Evolutionary conservation across 805 yeast species (phyloP).

Genomic region (Henningerozyma blattae): DNA sequence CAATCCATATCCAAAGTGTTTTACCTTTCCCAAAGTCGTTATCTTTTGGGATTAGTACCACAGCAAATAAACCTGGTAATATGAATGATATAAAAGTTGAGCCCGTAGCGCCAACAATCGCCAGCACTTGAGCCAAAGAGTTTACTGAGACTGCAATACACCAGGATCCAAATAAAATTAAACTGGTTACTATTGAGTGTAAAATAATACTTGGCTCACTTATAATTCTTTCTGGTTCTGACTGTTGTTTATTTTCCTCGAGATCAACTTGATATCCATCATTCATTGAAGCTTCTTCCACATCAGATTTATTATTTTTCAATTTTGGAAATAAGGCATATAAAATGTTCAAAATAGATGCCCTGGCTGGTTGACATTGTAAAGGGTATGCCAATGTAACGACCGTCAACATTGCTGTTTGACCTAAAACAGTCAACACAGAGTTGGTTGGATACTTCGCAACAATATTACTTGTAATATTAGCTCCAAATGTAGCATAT

Average conservation of each 20-base stretch:
- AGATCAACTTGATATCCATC: not conserved
- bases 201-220: slow-evolving; percentile 29
- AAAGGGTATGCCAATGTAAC: slow-evolving; percentile 77
- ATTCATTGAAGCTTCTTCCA: slow-evolving; percentile 1
- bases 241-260: not conserved
- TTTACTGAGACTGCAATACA: slow-evolving; percentile 43
- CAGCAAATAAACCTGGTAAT: slow-evolving; percentile 70
- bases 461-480: slow-evolving; percentile 68
- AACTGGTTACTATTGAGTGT: slow-evolving; percentile 33
- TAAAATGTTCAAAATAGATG: slow-evolving; percentile 31
- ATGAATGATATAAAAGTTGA: slow-evolving; percentile 70
- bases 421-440: slow-evolving; percentile 60
- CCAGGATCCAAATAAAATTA: slow-evolving; percentile 38
- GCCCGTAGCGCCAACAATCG: slow-evolving; percentile 76
- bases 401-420: slow-evolving; percentile 66
- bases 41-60: slow-evolving; percentile 19
- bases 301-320: not conserved
- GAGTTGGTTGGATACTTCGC: slow-evolving; percentile 54
- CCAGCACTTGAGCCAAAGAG: slow-evolving; percentile 56
- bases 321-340: not conserved
- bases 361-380: slow-evolving; percentile 84
- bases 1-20: slow-evolving; percentile 24
- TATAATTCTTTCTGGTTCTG: slow-evolving; percentile 15
- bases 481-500: slow-evolving; percentile 75
- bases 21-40: slow-evolving; percentile 9